phyloP scores from a whole-genome alignment of 2,329 filamentous ascomycete genomes.

The Fusarium coicis region DNA sequence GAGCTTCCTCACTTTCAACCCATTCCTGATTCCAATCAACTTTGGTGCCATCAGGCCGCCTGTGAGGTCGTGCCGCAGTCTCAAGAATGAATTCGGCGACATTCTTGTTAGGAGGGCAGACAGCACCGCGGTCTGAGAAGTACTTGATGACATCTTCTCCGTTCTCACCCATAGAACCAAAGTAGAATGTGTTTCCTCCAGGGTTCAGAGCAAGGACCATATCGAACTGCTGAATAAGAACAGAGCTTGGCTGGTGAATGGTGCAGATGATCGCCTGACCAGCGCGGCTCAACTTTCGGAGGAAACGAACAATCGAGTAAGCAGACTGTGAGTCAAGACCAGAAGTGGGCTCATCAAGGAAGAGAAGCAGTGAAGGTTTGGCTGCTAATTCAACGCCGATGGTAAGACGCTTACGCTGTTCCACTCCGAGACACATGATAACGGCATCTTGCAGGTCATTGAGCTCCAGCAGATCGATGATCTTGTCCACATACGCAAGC shows the following conservation, averaged over 20 bases:
- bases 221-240: slow-evolving; percentile 66
- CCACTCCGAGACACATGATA: slow-evolving; percentile 67
- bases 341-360: slow-evolving; percentile 69
- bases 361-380: slow-evolving; percentile 67
- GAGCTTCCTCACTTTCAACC: slow-evolving; percentile 71
- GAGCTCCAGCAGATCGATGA: slow-evolving; percentile 74
- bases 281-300: slow-evolving; percentile 67
- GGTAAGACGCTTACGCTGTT: slow-evolving; percentile 65
- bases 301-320: slow-evolving; percentile 68
- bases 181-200: slow-evolving; percentile 64
- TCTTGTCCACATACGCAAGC: slow-evolving; percentile 71
- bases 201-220: slow-evolving; percentile 61
- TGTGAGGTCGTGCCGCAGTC: slow-evolving; percentile 52
- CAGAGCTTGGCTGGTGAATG: slow-evolving; percentile 66
- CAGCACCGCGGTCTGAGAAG: slow-evolving; percentile 69
- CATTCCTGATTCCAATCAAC: slow-evolving; percentile 82
- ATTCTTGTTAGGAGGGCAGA: slow-evolving; percentile 68
- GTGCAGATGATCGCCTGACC: slow-evolving; percentile 69
- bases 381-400: slow-evolving; percentile 64
- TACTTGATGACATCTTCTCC: slow-evolving; percentile 59
- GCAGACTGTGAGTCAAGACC: slow-evolving; percentile 66
- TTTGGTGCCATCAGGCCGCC: slow-evolving; percentile 49
- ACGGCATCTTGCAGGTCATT: slow-evolving; percentile 69
- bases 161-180: slow-evolving; percentile 62
- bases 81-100: slow-evolving; percentile 62